Evolutionary conservation across 2,329 filamentous ascomycete species (phyloP).

Genomic region (Aureobasidium namibiae): DNA sequence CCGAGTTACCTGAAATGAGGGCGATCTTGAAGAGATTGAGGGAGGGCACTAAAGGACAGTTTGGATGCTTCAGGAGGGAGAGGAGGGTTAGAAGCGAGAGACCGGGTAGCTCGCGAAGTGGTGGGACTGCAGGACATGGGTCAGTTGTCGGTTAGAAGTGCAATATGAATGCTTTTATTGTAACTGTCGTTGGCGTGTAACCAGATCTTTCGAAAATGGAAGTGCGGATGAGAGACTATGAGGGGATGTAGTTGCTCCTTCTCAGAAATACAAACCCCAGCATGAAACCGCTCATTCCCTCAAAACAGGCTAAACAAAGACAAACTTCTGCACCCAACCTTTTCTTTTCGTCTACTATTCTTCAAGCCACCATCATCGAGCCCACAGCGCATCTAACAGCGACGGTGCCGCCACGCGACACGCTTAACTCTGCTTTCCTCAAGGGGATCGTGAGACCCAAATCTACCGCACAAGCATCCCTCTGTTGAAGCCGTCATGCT

Average conservation of each 20-base stretch:
- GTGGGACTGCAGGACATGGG: background rate
- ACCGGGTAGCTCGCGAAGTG: constrained; percentile 4
- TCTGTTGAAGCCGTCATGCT: background rate
- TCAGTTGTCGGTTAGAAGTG: background rate
- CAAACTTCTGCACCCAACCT: background rate
- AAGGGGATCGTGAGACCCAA: background rate
- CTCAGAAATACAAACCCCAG: background rate
- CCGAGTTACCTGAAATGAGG: constrained; percentile 83
- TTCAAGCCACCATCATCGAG: background rate
- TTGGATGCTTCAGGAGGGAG: constrained; percentile 36
- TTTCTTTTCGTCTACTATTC: background rate
- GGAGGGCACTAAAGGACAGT: constrained; percentile 75
- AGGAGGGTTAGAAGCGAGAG: constrained; percentile 14
- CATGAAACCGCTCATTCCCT: background rate
- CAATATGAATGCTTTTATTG: background rate
- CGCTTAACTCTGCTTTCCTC: background rate
- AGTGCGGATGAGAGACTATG: background rate
- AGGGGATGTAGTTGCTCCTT: background rate
- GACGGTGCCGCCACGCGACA: background rate
- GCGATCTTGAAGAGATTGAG: constrained; percentile 74
- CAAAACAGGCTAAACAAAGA: background rate
- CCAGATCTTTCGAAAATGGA: too few species aligned
- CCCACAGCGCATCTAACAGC: background rate
- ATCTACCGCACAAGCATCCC: background rate
- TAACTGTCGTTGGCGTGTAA: too few species aligned